phyloP scores from a whole-genome alignment of 1,284 basidiomycete species.

The Porodaedalea pini region DNA sequence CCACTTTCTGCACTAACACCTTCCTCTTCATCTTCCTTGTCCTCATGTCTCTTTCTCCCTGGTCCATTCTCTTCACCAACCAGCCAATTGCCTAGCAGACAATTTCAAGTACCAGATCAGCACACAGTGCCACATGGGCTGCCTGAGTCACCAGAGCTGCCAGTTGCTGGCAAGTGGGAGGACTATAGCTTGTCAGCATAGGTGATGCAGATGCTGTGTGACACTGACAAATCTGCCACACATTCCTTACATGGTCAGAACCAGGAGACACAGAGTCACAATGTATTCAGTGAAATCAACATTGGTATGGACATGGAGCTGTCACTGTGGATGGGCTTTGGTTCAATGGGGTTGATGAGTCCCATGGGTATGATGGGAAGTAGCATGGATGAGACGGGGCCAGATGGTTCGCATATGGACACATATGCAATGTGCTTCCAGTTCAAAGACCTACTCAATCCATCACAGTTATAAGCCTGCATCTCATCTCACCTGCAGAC shows the following conservation, averaged over 20 bases:
- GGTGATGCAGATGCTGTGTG: too few relatives aligned
- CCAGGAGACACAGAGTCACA: neutral
- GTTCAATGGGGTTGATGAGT: neutral
- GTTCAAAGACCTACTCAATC: conserved; percentile 8
- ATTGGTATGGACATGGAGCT: neutral
- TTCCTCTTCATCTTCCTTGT: neutral
- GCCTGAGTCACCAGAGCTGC: too few relatives aligned
- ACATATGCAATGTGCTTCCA: neutral
- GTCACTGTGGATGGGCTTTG: neutral
- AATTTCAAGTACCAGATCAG: neutral
- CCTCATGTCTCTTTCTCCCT: neutral
- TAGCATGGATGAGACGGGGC: conserved; percentile 2
- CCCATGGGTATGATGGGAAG: neutral
- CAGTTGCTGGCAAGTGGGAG: too few relatives aligned
- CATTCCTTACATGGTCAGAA: neutral
- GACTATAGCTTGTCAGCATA: too few relatives aligned
- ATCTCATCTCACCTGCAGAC: too few relatives aligned
- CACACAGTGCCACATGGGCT: neutral
- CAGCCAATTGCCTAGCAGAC: neutral
- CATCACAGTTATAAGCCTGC: conserved; percentile 8
- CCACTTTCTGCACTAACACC: conserved; percentile 3
- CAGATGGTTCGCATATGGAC: neutral
- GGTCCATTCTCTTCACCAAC: neutral
- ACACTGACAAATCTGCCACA: neutral
- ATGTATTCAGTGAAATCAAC: neutral